Evolutionary conservation across 2,329 filamentous ascomycete species (phyloP).

Genomic region (Pseudocercospora eumusae): DNA sequence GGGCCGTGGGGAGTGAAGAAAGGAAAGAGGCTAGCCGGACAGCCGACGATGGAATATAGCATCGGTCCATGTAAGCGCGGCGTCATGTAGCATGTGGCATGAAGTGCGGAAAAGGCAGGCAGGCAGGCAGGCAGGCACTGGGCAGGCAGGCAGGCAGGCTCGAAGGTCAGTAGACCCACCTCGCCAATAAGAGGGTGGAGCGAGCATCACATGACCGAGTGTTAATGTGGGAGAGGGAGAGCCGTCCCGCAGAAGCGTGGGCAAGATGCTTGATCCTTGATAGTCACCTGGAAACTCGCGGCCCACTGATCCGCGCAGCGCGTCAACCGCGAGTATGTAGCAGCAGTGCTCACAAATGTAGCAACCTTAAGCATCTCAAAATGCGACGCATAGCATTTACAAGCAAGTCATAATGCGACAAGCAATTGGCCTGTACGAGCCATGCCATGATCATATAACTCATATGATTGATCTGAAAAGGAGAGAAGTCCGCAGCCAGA

Average conservation of each 20-base stretch:
- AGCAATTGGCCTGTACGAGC: neutral
- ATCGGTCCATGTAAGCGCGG: conserved; percentile 17
- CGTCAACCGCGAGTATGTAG: conserved; percentile 10
- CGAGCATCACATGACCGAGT: conserved; percentile 10
- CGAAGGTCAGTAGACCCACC: conserved; percentile 15
- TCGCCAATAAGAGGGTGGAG: conserved; percentile 19
- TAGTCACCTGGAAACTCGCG: conserved; percentile 8
- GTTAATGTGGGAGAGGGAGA: conserved; percentile 13
- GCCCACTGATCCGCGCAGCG: conserved; percentile 3
- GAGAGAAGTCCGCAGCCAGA: neutral
- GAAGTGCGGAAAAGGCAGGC: conserved; percentile 11
- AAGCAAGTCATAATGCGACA: neutral
- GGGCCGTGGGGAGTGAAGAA: neutral
- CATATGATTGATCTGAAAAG: no score
- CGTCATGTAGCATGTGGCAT: conserved; percentile 18
- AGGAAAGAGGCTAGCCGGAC: conserved; percentile 4
- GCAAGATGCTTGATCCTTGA: neutral
- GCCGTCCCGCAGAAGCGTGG: conserved; percentile 2
- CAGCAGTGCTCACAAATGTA: no score
- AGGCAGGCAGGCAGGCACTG: no score
- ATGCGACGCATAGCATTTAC: neutral
- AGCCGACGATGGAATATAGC: conserved; percentile 13
- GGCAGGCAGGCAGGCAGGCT: no score
- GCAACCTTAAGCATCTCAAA: no score
- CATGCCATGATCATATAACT: no score